Conservation (phyloP, 2,329 filamentous ascomycete genomes). For the Talaromyces piceae region DNA sequence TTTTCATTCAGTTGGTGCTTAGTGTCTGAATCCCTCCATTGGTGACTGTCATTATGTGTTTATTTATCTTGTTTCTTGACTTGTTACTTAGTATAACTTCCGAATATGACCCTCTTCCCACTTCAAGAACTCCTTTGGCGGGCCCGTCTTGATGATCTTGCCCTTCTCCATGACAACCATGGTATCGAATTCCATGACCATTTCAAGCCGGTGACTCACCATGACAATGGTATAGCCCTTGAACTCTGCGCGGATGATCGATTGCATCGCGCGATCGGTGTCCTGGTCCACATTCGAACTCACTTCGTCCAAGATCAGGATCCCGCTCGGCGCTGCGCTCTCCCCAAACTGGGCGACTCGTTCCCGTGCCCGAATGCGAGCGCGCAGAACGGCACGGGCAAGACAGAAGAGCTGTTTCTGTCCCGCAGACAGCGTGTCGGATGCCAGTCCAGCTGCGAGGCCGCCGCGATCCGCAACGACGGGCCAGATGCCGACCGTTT, state of each 20-base stretch:
- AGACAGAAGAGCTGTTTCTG: constrained; percentile 14
- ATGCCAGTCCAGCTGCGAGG: background rate
- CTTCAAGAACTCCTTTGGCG: constrained; percentile 4
- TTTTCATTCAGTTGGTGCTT: background rate
- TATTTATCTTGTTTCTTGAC: constrained; percentile 1
- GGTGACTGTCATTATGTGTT: background rate
- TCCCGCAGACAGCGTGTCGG: constrained; percentile 7
- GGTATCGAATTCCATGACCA: constrained; percentile 22
- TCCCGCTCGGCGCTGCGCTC: background rate
- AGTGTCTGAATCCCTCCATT: background rate
- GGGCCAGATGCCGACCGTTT: constrained; percentile 3
- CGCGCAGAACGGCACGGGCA: constrained; percentile 9
- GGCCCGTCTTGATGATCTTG: constrained; percentile 15
- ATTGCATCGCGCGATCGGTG: background rate
- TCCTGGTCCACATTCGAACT: constrained; percentile 1
- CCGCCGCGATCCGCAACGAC: background rate
- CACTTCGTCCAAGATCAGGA: constrained; percentile 4
- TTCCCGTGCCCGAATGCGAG: background rate
- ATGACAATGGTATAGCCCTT: constrained; percentile 20
- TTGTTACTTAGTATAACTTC: constrained; percentile 4
- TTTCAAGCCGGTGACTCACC: constrained; percentile 23
- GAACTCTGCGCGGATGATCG: constrained; percentile 18
- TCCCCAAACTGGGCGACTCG: background rate
- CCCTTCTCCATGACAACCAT: constrained; percentile 19
- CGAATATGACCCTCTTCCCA: constrained; percentile 5